Percentiles rank a stretch among this genome's conserved stretches.
Conservation (phyloP, 2,329 filamentous ascomycete genomes). For the Scytalidium sp. region DNA sequence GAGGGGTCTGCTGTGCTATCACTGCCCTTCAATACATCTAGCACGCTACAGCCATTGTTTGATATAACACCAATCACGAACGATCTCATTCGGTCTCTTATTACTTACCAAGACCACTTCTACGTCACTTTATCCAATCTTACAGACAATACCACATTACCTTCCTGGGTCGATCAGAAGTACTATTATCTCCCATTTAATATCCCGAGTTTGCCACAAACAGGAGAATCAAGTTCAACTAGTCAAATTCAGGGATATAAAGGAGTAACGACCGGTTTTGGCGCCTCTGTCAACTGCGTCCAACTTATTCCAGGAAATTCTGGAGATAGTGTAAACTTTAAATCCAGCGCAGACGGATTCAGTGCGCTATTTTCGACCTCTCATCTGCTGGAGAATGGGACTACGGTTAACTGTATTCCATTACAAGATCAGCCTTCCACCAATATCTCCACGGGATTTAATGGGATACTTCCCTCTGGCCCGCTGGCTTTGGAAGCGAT, state of each 20-base stretch:
- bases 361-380: slow-evolving; percentile 1
- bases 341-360: slow-evolving; percentile 1
- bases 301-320: slow-evolving; percentile 13
- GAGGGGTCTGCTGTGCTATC: slow-evolving; percentile 21
- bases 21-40: slow-evolving; percentile 4
- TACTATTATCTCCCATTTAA: slow-evolving; percentile 47
- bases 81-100: slow-evolving; percentile 1
- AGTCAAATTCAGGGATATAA: slow-evolving; percentile 12
- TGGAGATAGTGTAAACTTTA: background rate
- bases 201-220: background rate
- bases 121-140: slow-evolving; percentile 43
- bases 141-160: slow-evolving; percentile 37
- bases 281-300: slow-evolving; percentile 31
- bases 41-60: slow-evolving; percentile 8
- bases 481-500: slow-evolving; percentile 7
- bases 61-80: slow-evolving; percentile 5
- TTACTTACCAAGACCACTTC: slow-evolving; percentile 36
- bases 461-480: background rate
- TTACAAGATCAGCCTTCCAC: background rate
- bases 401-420: slow-evolving; percentile 3
- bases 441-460: background rate
- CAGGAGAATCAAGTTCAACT: background rate
- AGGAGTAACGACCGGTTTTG: slow-evolving; percentile 30
- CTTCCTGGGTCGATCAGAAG: slow-evolving; percentile 44
- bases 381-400: slow-evolving; percentile 9